Evolutionary conservation across 2,329 filamentous ascomycete genomes (phyloP).

Genomic region (Tolypocladium sp.): DNA sequence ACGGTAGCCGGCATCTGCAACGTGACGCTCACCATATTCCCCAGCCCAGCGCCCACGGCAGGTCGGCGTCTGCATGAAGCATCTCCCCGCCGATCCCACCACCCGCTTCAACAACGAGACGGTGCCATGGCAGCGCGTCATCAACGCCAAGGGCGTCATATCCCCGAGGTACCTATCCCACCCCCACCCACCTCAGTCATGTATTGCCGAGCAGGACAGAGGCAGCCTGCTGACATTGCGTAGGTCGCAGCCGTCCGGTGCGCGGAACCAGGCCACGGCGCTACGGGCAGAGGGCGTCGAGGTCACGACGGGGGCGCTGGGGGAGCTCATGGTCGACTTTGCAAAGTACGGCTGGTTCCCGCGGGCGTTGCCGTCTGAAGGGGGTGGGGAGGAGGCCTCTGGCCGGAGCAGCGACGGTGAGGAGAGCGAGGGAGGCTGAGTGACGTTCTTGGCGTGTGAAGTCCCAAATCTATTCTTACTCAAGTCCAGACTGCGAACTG

Average conservation of each 20-base stretch:
- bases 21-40: background rate
- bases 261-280: constrained; percentile 40
- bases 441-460: background rate
- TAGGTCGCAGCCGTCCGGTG: constrained; percentile 40
- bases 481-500: no score
- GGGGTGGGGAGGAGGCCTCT: background rate
- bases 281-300: constrained; percentile 43
- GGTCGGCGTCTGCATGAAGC: constrained; percentile 83
- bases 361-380: constrained; percentile 34
- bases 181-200: background rate
- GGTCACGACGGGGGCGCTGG: constrained; percentile 38
- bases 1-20: background rate
- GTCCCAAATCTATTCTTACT: no score
- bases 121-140: constrained; percentile 91
- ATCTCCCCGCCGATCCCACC: constrained; percentile 53
- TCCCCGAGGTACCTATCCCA: constrained; percentile 59
- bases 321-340: constrained; percentile 43
- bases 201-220: background rate
- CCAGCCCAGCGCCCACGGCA: constrained; percentile 67
- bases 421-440: background rate
- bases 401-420: background rate
- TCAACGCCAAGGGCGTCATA: constrained; percentile 79
- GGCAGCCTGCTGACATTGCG: background rate
- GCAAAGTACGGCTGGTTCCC: constrained; percentile 49
- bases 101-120: constrained; percentile 60